A percentile compares a stretch with the other conserved stretches of the same genome.
Conservation (phyloP, 140 eudicot genomes). For the Flaveria floridana region DNA sequence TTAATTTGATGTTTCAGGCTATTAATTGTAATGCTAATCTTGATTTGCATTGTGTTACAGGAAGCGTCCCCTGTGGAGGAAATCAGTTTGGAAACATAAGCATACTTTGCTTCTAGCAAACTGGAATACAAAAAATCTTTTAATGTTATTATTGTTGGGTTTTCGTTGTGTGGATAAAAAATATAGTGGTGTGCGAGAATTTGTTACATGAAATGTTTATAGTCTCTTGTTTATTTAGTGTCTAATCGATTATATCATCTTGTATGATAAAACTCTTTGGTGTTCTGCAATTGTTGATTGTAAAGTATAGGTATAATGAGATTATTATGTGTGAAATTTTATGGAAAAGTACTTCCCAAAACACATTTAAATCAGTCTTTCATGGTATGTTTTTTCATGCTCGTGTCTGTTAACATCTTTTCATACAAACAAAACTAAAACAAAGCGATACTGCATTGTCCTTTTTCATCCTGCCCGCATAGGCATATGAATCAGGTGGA, state of each 20-base stretch:
- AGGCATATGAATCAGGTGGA: not conserved
- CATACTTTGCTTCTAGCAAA: conserved; percentile 2
- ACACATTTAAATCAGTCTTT: not conserved
- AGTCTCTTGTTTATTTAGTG: conserved; percentile 2
- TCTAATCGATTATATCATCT: conserved; percentile 1
- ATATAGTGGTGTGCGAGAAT: not conserved
- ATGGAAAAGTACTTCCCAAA: not conserved
- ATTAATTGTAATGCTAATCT: not conserved
- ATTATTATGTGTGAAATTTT: not conserved
- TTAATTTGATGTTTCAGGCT: not conserved
- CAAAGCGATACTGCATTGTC: too few relatives aligned
- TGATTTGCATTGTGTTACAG: conserved; percentile 32
- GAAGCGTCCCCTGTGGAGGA: conserved; percentile 45
- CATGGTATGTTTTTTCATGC: not conserved
- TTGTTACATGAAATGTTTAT: conserved; percentile 1
- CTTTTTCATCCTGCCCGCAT: too few relatives aligned
- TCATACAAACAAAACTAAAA: not conserved
- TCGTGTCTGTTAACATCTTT: not conserved
- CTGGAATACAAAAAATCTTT: not conserved
- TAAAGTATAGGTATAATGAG: not conserved
- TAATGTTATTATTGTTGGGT: not conserved
- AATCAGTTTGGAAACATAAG: conserved; percentile 39
- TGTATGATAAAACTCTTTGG: not conserved
- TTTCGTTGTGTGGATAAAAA: not conserved
- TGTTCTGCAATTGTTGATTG: not conserved